Percentiles rank a stretch among this genome's conserved stretches.
These are phyloP conservation scores for Rhizomucor miehei DNA, from an alignment of 371 early-diverging fungal species.

Conservation along the genomic window DNA sequence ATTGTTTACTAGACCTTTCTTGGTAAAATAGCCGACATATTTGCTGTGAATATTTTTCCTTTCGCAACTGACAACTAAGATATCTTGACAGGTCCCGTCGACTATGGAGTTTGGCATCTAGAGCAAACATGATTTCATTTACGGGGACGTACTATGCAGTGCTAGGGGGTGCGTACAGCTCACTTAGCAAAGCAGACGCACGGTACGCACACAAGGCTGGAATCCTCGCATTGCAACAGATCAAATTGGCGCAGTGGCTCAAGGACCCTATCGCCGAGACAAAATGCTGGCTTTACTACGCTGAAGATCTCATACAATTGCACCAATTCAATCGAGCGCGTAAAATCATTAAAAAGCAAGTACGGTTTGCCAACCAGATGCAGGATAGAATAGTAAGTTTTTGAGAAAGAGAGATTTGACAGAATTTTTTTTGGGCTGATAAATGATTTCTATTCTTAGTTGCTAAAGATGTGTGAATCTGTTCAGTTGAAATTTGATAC, in stretches of 20 bases:
- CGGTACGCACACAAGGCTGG: conserved; percentile 46
- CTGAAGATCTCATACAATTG: conserved; percentile 48
- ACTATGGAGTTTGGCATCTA: conserved; percentile 28
- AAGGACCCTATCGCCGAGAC: conserved; percentile 42
- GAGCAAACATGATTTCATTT: conserved; percentile 33
- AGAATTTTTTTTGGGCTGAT: neutral
- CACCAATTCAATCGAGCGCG: conserved; percentile 26
- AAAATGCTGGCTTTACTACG: conserved; percentile 57
- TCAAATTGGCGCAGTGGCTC: conserved; percentile 38
- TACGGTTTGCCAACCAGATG: conserved; percentile 11
- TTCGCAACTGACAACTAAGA: no score
- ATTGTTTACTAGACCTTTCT: no score
- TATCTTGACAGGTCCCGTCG: conserved; percentile 28
- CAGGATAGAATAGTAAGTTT: conserved; percentile 29
- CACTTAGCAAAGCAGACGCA: conserved; percentile 41
- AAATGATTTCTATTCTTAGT: neutral
- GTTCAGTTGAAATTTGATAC: conserved; percentile 6
- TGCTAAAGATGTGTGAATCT: conserved; percentile 15
- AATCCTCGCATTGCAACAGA: conserved; percentile 41
- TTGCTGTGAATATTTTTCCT: no score
- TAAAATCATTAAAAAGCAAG: conserved; percentile 31
- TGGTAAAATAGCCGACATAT: no score
- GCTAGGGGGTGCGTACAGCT: conserved; percentile 52
- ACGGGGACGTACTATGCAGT: conserved; percentile 47
- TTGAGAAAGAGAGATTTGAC: no score